Evolutionary conservation across 257 asterid species (phyloP).

Genomic region (Solanum virginianum): DNA sequence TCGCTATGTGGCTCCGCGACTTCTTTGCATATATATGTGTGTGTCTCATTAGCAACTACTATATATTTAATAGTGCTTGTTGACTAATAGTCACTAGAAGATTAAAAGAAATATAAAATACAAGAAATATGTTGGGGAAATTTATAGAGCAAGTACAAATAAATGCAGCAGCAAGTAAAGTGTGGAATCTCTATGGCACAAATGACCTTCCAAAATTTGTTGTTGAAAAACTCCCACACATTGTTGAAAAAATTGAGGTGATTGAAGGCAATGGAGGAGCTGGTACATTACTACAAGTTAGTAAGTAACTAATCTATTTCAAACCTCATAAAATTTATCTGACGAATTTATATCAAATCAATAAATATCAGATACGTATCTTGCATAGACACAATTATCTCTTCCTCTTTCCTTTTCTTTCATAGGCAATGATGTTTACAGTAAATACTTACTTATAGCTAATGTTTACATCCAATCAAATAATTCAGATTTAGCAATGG

Average conservation of each 20-base stretch:
- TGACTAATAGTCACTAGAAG: neutral
- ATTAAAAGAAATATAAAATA: neutral
- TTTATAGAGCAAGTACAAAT: neutral
- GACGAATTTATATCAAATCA: neutral
- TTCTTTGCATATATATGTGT: neutral
- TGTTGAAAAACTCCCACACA: neutral
- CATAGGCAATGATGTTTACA: rapidly evolving
- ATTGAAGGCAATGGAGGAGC: neutral
- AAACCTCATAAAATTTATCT: neutral
- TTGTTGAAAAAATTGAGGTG: neutral
- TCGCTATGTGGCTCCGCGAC: too few relatives aligned
- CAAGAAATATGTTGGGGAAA: neutral
- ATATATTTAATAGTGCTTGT: too few relatives aligned
- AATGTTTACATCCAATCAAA: too few relatives aligned
- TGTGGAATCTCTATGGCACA: neutral
- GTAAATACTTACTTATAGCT: too few relatives aligned
- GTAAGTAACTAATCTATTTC: neutral
- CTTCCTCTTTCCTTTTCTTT: neutral
- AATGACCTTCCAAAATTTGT: neutral
- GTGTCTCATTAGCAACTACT: neutral
- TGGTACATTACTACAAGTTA: neutral
- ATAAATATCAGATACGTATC: neutral
- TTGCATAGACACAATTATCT: neutral
- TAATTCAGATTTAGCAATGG: neutral
- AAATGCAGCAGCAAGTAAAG: neutral